Evolutionary conservation across 805 yeast genomes (phyloP), one percentile per base, ranked within the genome.

Genomic region (Barnettozyma sp.): DNA sequence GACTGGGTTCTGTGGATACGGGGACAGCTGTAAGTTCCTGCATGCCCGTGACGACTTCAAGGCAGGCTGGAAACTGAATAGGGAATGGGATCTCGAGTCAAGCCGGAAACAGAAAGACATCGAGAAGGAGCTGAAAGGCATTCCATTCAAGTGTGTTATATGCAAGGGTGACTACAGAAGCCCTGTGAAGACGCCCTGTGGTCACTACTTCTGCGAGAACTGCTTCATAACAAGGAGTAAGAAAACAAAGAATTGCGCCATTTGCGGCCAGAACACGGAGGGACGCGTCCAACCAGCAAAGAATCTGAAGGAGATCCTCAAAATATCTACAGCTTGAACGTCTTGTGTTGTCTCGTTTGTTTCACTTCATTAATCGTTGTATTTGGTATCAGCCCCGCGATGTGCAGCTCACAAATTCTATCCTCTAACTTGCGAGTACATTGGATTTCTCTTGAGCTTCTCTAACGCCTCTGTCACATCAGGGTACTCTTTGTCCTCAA

Each of bases 1-100:
- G 46, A 88, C 94, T 1, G 99, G 98, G 0, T 88, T 77, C 54
- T 92, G 98, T 67, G 97, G 97, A 6, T 92, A 81, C 55, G 99
- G 99, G 7, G 98, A 92, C 49, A 81, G 92, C 23, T 92, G 99
- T 63, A 92, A 92, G 61, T 92, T 92, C 56, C 56, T 90, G 23
- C 99, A 92, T 55, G 74, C 84, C 12, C 63, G 99, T 58, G 97
- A 85, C 47, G 95, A 85, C 51, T 82, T 78, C 60, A 72, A 69
- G 37, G 78, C 78, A 31, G 83, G 79, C 21, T 75, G 78, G 74
- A 76, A 79, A 40, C 55, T 79, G 6, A 71, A 69, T 19, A 67
- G 66, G 40, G 94, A 84, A 30, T 84, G 95, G 95, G 81, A 80
- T 35, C 40, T 57, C 4, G 22, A 33, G 14, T 22, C 42, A 2